Evolutionary conservation across 1,139 yeast genomes (phyloP).

Genomic region (Saccharomyces hybrid): DNA sequence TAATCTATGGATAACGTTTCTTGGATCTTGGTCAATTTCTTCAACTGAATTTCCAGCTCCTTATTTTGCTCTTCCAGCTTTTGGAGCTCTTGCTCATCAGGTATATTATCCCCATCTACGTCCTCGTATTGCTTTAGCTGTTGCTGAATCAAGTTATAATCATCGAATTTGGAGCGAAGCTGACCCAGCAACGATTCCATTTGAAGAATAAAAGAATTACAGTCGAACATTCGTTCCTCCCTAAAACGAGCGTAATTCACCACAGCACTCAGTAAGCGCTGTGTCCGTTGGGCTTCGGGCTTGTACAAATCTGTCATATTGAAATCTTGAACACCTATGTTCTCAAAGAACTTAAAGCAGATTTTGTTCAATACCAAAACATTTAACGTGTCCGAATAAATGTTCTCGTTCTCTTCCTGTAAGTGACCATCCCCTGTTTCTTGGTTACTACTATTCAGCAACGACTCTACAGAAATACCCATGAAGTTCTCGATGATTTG

Average conservation of each 20-base stretch:
- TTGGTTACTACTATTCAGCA: conserved; percentile 25
- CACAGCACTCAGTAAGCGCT: conserved; percentile 70
- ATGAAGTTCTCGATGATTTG: conserved; percentile 66
- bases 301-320: conserved; percentile 58
- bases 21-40: conserved; percentile 55
- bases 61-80: conserved; percentile 51
- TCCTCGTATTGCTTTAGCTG: conserved; percentile 40
- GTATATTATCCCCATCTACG: conserved; percentile 15
- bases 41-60: conserved; percentile 55
- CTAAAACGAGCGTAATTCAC: conserved; percentile 81
- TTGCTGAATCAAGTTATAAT: conserved; percentile 38
- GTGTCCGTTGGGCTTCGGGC: conserved; percentile 63
- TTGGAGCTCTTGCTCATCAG: conserved; percentile 32
- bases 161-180: conserved; percentile 34
- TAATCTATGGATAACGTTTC: conserved; percentile 62
- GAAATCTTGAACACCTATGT: conserved; percentile 75
- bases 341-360: conserved; percentile 54
- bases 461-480: conserved; percentile 47
- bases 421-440: conserved; percentile 15
- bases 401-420: conserved; percentile 20
- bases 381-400: conserved; percentile 36
- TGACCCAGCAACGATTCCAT: conserved; percentile 47
- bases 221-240: conserved; percentile 65
- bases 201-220: conserved; percentile 51
- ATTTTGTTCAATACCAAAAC: conserved; percentile 52